Conservation (phyloP, 768 basidiomycete genomes). For the Boletales sp. region DNA sequence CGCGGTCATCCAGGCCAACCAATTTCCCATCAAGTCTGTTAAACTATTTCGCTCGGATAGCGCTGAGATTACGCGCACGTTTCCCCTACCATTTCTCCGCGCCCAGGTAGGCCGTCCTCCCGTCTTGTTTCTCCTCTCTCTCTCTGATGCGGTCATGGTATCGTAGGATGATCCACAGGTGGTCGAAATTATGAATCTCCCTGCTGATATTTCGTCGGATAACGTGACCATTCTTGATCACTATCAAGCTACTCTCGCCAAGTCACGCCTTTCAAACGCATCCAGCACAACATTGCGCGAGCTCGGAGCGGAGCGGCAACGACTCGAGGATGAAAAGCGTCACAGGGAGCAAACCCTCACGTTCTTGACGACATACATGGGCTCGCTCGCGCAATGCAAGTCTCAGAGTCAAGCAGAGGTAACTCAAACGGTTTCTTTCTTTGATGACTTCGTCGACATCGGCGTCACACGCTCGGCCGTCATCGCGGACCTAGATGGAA, state of each 20-base stretch:
- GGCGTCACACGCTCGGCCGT: conserved; percentile 13
- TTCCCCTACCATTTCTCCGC: conserved; percentile 13
- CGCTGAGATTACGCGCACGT: conserved; percentile 17
- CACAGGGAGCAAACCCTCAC: conserved; percentile 17
- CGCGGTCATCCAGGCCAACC: conserved; percentile 7
- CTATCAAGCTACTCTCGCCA: neutral
- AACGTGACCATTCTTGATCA: conserved; percentile 14
- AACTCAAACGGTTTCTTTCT: conserved; percentile 16
- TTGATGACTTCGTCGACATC: conserved; percentile 22
- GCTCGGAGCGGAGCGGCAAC: conserved; percentile 8
- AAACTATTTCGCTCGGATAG: conserved; percentile 13
- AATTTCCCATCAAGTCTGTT: conserved; percentile 16
- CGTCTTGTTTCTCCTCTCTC: no score
- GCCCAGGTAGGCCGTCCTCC: conserved; percentile 1
- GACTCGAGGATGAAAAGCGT: conserved; percentile 15
- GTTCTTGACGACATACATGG: conserved; percentile 26
- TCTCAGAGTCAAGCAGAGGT: conserved; percentile 1
- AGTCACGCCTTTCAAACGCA: neutral
- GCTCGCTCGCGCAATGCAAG: conserved; percentile 24
- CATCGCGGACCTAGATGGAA: conserved; percentile 14
- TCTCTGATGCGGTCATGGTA: neutral
- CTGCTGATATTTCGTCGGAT: neutral
- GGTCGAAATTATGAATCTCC: conserved; percentile 17
- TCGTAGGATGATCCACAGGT: conserved; percentile 12
- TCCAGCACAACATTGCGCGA: conserved; percentile 6